Evolutionary conservation across 2,329 filamentous ascomycete genomes (phyloP).

Genomic region (Thelonectria olida): DNA sequence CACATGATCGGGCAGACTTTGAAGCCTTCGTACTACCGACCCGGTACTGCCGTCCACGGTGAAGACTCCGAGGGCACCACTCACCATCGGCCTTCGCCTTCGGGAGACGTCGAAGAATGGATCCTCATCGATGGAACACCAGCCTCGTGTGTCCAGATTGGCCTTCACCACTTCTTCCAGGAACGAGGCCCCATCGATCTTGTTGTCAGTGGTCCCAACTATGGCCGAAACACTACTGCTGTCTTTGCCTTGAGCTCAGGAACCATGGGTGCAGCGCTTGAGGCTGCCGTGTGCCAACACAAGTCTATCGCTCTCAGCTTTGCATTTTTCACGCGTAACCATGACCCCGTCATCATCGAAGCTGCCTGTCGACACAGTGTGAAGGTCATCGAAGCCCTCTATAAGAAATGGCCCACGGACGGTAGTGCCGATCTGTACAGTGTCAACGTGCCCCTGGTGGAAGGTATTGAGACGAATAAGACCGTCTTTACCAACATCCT

Average conservation of each 20-base stretch:
- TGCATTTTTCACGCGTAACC: slow-evolving; percentile 87
- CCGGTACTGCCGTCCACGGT: slow-evolving; percentile 53
- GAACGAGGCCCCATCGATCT: slow-evolving; percentile 77
- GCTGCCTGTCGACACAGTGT: slow-evolving; percentile 80
- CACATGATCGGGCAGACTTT: slow-evolving; percentile 93
- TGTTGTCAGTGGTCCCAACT: slow-evolving; percentile 83
- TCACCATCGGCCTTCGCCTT: slow-evolving; percentile 65
- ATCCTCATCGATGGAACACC: slow-evolving; percentile 83
- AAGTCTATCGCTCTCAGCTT: slow-evolving; percentile 86
- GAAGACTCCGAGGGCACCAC: slow-evolving; percentile 68
- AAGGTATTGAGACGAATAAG: slow-evolving; percentile 75
- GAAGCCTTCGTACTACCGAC: slow-evolving; percentile 84
- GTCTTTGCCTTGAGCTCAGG: slow-evolving; percentile 82
- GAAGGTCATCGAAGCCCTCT: slow-evolving; percentile 81
- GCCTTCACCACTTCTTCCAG: slow-evolving; percentile 80
- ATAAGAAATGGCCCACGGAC: slow-evolving; percentile 75
- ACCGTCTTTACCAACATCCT: slow-evolving; percentile 87
- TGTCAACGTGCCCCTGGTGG: slow-evolving; percentile 88
- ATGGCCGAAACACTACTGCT: slow-evolving; percentile 83
- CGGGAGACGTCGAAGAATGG: slow-evolving; percentile 76
- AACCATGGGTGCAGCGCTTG: slow-evolving; percentile 79
- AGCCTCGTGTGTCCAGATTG: slow-evolving; percentile 83
- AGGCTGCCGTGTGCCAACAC: slow-evolving; percentile 76
- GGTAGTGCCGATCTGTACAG: slow-evolving; percentile 82
- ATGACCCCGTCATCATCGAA: slow-evolving; percentile 82